Base-by-base conservation (phyloP, 2,329 filamentous ascomycete genomes). In the Sporothrix luriei region DNA sequence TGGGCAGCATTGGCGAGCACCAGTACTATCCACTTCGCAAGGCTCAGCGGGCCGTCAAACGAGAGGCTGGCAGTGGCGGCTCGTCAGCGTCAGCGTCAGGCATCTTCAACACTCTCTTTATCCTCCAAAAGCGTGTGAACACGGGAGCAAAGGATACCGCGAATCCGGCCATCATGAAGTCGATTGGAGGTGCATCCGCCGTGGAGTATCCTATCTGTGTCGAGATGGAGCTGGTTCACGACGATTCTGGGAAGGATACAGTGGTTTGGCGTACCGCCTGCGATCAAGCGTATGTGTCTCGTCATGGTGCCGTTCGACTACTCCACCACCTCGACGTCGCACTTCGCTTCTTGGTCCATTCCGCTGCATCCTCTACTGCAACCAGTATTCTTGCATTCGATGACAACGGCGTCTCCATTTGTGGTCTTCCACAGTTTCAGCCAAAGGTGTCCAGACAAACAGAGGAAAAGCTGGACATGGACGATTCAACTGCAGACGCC, bases 191-290 rank as follows among this genome's bases (percentile, higher is more conserved):
- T 0, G 79, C 81, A 3, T 89, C 92, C 0, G 85, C 89, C 26
- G 88, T 94, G 0, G 93, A 97, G 73, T 96, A 94, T 77, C 90
- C 92, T 0, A 79, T 97, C 3, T 95, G 92, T 74, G 85, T 92
- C 2, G 94, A 97, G 79, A 88, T 95, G 77, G 92, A 97, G 76
- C 79, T 86, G 6, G 77, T 85, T 0, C 38, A 26, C 14, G 24
- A 26, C 11, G 54, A 55, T 14, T 51, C 38, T 0, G 46, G 33
- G 3, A 65, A 71, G 10, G 70, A 67, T 43, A 38, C 59, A 1
- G 29, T 75, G 5, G 59, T 75, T 0, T 95, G 93, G 90, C 88
- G 91, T 14, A 84, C 88, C 21, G 92, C 93, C 4, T 90, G 89
- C 72, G 88, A 92, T 74, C 81, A 84, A 1, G 79, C 80, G 0